These are phyloP conservation scores for Lactarius hatsudake DNA, from an alignment of 768 basidiomycete species.

Conservation along the genomic window DNA sequence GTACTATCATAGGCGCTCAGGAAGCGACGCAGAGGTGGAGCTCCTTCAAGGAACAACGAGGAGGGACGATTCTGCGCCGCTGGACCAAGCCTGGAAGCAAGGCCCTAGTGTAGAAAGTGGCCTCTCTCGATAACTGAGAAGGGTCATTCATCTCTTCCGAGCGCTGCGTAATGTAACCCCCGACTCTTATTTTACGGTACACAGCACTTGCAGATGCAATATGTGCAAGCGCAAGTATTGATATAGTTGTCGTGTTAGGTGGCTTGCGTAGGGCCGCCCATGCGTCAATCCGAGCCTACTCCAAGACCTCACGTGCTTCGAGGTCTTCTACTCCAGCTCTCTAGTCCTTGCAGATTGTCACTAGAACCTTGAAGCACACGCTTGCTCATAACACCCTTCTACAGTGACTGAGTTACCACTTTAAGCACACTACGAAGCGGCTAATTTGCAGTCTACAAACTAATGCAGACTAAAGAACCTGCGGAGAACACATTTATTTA, in stretches of 20 bases:
- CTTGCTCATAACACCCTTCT: no score
- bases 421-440: no score
- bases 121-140: background rate
- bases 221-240: background rate
- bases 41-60: constrained; percentile 34
- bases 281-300: background rate
- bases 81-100: constrained; percentile 22
- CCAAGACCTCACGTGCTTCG: no score
- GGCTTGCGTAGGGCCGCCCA: background rate
- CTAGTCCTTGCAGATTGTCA: no score
- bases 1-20: constrained; percentile 9
- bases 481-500: no score
- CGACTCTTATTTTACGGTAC: background rate
- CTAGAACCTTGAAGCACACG: no score
- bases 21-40: constrained; percentile 26
- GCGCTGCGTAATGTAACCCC: background rate
- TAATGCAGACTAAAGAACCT: no score
- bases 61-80: constrained; percentile 32
- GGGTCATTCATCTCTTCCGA: background rate
- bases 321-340: no score
- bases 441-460: no score
- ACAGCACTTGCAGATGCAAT: no score
- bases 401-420: no score
- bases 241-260: background rate
- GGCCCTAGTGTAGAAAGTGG: constrained; percentile 8